Percentiles rank a stretch among this genome's conserved stretches.
Conservation (phyloP, 2,329 filamentous ascomycete genomes). For the Mycosphaerelloides madeirae region DNA sequence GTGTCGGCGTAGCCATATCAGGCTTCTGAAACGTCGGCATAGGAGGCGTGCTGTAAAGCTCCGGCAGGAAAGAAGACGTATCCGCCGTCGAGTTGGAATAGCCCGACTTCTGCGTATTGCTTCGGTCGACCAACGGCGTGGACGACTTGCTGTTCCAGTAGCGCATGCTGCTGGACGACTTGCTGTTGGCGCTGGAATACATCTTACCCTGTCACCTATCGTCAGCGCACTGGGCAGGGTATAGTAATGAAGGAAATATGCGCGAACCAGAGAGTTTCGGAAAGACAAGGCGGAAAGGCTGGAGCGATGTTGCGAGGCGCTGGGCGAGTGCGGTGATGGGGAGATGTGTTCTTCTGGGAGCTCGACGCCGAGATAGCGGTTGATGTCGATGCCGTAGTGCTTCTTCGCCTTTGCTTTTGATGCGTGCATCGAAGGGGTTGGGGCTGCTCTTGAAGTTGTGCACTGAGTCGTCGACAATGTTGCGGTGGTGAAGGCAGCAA, state of each 20-base stretch:
- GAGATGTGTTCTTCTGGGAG: conserved; percentile 10
- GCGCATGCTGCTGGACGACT: conserved; percentile 9
- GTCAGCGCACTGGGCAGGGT: neutral
- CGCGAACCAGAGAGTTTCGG: conserved; percentile 13
- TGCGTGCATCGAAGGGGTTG: neutral
- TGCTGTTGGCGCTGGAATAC: conserved; percentile 10
- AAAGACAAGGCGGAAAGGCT: conserved; percentile 4
- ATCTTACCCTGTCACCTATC: conserved; percentile 12
- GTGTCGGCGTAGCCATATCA: conserved; percentile 6
- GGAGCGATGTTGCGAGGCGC: conserved; percentile 1
- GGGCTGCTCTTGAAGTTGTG: neutral
- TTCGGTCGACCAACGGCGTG: conserved; percentile 19
- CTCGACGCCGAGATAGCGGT: conserved; percentile 19
- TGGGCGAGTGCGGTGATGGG: neutral
- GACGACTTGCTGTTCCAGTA: conserved; percentile 18
- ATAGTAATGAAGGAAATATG: conserved; percentile 3
- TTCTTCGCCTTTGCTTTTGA: conserved; percentile 3
- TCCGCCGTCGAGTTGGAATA: conserved; percentile 18
- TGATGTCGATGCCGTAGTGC: conserved; percentile 21
- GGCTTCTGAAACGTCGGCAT: conserved; percentile 30
- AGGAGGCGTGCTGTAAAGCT: conserved; percentile 28
- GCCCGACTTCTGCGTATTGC: conserved; percentile 17
- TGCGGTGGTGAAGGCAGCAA: neutral
- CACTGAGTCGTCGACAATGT: neutral
- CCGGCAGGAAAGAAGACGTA: conserved; percentile 24